phyloP scores from a whole-genome alignment of 768 basidiomycete species.

The Leccinellum luteum region DNA sequence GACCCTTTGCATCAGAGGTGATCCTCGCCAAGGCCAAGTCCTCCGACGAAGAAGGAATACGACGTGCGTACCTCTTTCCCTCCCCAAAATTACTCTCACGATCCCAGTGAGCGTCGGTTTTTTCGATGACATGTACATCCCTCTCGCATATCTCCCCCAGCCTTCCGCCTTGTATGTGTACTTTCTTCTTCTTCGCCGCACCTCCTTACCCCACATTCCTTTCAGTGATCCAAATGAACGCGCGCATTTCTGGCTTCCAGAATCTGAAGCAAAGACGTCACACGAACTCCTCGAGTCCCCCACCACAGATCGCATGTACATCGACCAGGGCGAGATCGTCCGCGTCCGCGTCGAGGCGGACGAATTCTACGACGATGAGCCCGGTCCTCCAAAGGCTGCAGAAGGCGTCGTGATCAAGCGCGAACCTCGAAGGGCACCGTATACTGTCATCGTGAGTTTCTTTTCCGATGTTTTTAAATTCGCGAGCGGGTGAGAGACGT shows the following conservation, averaged over 20 bases:
- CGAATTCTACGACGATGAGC: slow-evolving; percentile 84
- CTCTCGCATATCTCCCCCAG: slow-evolving; percentile 73
- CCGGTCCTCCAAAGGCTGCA: slow-evolving; percentile 73
- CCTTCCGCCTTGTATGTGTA: slow-evolving; percentile 69
- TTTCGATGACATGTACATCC: slow-evolving; percentile 93
- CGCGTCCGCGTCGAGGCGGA: slow-evolving; percentile 79
- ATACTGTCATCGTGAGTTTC: slow-evolving; percentile 61
- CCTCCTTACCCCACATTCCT: not conserved
- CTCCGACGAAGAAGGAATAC: slow-evolving; percentile 80
- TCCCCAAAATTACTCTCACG: not conserved
- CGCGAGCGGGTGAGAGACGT: no score
- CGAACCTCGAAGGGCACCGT: slow-evolving; percentile 56
- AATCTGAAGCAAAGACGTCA: slow-evolving; percentile 46
- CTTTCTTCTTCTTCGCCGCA: not conserved
- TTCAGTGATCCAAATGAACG: slow-evolving; percentile 77
- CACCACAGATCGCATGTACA: slow-evolving; percentile 68
- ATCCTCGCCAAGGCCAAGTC: slow-evolving; percentile 86
- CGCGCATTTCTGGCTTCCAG: slow-evolving; percentile 80
- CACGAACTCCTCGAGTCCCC: slow-evolving; percentile 72
- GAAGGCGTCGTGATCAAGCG: slow-evolving; percentile 62
- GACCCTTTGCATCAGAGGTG: slow-evolving; percentile 89
- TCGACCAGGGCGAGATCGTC: slow-evolving; percentile 72
- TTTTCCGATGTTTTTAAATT: not conserved
- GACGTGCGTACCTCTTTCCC: slow-evolving; percentile 50
- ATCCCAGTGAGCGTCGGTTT: slow-evolving; percentile 78